Evolutionary conservation across 148 eudicot species (phyloP), one percentile per base, ranked within the genome.

Genomic region (Silene latifolia): DNA sequence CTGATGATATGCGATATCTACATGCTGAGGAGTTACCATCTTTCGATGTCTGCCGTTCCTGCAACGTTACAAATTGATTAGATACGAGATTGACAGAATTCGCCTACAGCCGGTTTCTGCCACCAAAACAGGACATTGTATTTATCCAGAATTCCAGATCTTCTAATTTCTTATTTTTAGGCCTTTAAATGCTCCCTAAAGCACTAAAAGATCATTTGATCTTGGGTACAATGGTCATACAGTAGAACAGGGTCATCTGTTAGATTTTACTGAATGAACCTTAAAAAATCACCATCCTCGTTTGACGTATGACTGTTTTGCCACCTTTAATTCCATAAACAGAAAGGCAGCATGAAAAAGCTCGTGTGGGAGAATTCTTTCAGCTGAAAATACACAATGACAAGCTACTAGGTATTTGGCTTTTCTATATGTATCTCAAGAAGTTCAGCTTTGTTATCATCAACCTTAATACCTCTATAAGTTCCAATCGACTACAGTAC

Each of bases 1-100:
- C 99, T 53, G 99, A 95, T 73, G 98, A 92, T 87, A 95, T 92
- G 66, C 99, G 88, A 82, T 90, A 95, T 71, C 81, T 67, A 82
- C 97, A 94, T 46, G 88, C 85, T 6, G 97, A 84, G 59, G 86
- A 59, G 67, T 82, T 67, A 10, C 96, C 97, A 74, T 95, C 98
- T 74, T 88, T 90, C 46, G 97, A 90, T 7, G 96, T 85, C 78
- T 95, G 99, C 54, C 99, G 83, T 65, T 78, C 80, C 80, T 78
- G 80, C 21, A 56, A 35, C 58, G 24, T 67, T 46, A 27, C 25
- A 39, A 2, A 42, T 58, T 46, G 39, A 57, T 18, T 12, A 64
- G 39, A 65, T 54, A 14, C 56, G 67, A 21, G 64, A 60, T 23
- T 60, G 19, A 10, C 39, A 64, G 39, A 63, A 63, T 63, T 5